Base-by-base conservation (phyloP, 805 yeast species). In the Candida hungchunana region DNA sequence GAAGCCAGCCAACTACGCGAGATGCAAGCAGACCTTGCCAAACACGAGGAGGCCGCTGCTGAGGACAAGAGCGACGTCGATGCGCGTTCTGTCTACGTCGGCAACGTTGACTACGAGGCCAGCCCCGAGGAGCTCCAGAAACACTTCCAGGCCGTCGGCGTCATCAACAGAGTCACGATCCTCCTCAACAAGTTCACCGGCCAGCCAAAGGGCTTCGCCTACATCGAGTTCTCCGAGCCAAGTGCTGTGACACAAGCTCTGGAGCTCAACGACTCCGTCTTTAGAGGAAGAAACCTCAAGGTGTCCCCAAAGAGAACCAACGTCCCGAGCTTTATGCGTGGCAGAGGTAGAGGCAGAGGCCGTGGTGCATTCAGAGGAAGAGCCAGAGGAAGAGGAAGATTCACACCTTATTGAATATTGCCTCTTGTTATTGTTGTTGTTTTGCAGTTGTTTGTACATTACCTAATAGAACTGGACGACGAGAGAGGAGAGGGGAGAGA, bases 121-220 rank as follows among this genome's bases (percentile, higher is more conserved):
- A 77, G 85, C 7, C 89, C 94, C 18, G 79, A 79, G 47, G 95
- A 86, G 48, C 66, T 87, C 25, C 90, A 84, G 50, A 71, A 77
- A 42, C 83, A 77, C 50, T 87, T 86, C 59, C 70, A 76, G 36
- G 55, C 71, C 4, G 77, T 77, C 31, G 95, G 95, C 1, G 69
- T 75, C 6, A 82, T 87, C 36, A 79, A 82, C 53, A 71, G 95
- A 49, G 87, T 86, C 22, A 85, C 93, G 4, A 85, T 87, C 31
- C 62, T 82, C 57, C 66, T 74, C 38, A 84, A 86, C 61, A 81
- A 79, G 58, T 60, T 64, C 48, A 78, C 93, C 0, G 94, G 95
- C 6, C 80, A 74, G 44, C 93, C 96, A 29, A 82, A 82, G 59
- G 96, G 96, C 1, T 85, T 71, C 62, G 95, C 95, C 2, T 87